Percentiles rank a stretch among this genome's conserved stretches.
These are phyloP conservation scores for Primulina huaijiensis DNA, from an alignment of 257 asterid genomes.

Conservation along the genomic window DNA sequence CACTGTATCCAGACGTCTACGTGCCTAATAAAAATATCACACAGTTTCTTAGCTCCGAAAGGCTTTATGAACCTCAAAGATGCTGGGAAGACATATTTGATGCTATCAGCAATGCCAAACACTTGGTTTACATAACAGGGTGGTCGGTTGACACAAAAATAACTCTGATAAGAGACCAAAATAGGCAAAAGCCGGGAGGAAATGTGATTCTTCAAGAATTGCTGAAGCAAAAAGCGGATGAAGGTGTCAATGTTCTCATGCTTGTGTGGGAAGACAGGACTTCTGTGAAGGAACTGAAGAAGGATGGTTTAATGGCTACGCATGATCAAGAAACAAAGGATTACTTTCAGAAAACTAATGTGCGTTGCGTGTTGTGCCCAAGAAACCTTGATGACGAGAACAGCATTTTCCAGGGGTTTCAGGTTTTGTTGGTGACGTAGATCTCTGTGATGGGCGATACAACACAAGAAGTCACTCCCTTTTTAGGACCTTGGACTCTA, in stretches of 20 bases:
- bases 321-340: conserved; percentile 73
- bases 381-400: conserved; percentile 57
- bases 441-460: conserved; percentile 84
- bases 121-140: conserved; percentile 73
- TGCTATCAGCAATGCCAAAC: conserved; percentile 55
- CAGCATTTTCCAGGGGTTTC: conserved; percentile 57
- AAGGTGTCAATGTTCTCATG: conserved; percentile 73
- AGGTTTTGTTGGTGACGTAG: conserved; percentile 86
- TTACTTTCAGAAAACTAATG: conserved; percentile 56
- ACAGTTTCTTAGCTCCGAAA: conserved; percentile 25
- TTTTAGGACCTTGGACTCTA: conserved; percentile 52
- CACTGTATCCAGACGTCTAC: conserved; percentile 75
- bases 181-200: conserved; percentile 50
- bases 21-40: conserved; percentile 48
- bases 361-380: conserved; percentile 71
- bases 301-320: conserved; percentile 79
- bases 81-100: conserved; percentile 88
- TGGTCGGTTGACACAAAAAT: conserved; percentile 75
- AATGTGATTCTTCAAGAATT: conserved; percentile 61
- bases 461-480: conserved; percentile 62
- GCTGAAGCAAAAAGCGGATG: conserved; percentile 62
- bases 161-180: conserved; percentile 54
- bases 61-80: conserved; percentile 42
- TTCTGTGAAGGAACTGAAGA: conserved; percentile 43
- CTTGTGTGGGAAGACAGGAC: conserved; percentile 90